phyloP scores from a whole-genome alignment of 225 moss, liverwort and hornwort genomes.

The Physcomitrium patens region DNA sequence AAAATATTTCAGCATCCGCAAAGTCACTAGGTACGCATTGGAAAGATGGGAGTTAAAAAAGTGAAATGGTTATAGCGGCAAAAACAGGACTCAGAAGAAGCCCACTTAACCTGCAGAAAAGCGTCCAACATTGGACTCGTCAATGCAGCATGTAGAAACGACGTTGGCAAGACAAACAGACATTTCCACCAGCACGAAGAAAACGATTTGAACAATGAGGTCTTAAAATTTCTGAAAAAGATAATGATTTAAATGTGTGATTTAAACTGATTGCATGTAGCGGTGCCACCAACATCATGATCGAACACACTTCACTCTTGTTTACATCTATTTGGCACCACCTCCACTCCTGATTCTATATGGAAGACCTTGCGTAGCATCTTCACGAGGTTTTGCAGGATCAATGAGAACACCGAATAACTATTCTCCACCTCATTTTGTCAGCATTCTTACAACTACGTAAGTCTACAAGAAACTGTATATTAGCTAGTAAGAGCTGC shows the following conservation, averaged over 20 bases:
- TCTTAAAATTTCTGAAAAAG: too few species aligned
- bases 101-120: too few species aligned
- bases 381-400: conserved; percentile 26
- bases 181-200: too few species aligned
- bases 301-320: conserved; percentile 22
- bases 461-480: conserved; percentile 24
- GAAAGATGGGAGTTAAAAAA: too few species aligned
- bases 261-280: conserved; percentile 37
- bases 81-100: too few species aligned
- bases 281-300: conserved; percentile 28
- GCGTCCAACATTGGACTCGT: too few species aligned
- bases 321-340: conserved; percentile 10
- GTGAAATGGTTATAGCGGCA: too few species aligned
- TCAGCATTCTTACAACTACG: conserved; percentile 28
- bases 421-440: conserved; percentile 12
- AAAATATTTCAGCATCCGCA: too few species aligned
- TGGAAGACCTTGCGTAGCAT: conserved; percentile 15
- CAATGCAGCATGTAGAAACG: too few species aligned
- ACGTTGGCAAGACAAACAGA: too few species aligned
- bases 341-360: conserved; percentile 9
- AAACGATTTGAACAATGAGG: too few species aligned
- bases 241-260: conserved; percentile 27
- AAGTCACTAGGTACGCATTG: too few species aligned
- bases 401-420: conserved; percentile 31
- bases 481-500: conserved; percentile 22